Base-by-base conservation (phyloP, 2,329 filamentous ascomycete species). In the Phaeophleospora eucalypticola region DNA sequence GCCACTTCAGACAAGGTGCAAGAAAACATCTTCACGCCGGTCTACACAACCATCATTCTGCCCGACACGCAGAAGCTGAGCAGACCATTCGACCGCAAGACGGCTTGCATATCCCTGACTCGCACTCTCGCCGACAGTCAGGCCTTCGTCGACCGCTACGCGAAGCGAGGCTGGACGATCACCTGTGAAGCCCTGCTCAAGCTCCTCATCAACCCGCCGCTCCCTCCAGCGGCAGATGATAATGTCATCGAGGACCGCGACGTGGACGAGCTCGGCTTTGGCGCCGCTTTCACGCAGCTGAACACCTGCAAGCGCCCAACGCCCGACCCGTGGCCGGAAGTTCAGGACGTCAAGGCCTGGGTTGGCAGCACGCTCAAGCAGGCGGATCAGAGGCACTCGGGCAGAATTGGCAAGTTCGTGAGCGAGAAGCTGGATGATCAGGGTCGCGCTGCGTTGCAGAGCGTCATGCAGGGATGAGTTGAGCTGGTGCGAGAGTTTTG, bases 211-310 rank as follows among this genome's bases (percentile, higher is more conserved):
- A 94, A 95, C 68, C 88, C 91, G 19, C 90, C 91, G 29, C 79
- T 91, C 3, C 76, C 77, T 12, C 71, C 78, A 4, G 71, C 74
- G 14, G 80, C 84, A 1, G 83, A 84, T 47, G 83, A 86, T 46
- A 89, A 94, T 57, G 72, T 87, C 41, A 84, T 95, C 53, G 80
- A 82, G 9, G 93, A 97, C 65, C 84, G 89, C 2, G 91, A 97
- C 61, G 87, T 95, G 19, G 93, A 98, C 60, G 93, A 98, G 65
- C 83, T 96, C 57, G 85, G 88, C 20, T 98, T 98, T 63, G 93
- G 93, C 19, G 83, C 96, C 55, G 91, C 89, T 7, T 98, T 95
- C 70, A 97, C 93, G 0, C 84, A 87, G 24, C 79, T 98, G 53
- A 95, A 91, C 71, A 96, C 91, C 0, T 93, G 91, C 72, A 88